These are phyloP conservation scores for Sporothrix inflata DNA, from an alignment of 2,329 filamentous ascomycete genomes.

Conservation along the genomic window DNA sequence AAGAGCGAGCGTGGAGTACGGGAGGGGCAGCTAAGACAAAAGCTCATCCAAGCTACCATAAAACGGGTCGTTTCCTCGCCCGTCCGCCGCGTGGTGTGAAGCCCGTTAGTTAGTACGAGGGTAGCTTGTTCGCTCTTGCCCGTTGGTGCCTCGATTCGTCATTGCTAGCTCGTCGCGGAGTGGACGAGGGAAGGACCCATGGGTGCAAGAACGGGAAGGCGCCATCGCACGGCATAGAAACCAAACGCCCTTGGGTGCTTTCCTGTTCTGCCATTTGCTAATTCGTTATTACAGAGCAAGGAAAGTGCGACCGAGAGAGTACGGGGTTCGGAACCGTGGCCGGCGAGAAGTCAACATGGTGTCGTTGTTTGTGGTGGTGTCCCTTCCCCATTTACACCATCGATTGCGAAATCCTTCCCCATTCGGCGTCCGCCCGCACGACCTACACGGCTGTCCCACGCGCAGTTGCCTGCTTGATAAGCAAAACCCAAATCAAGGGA, in stretches of 20 bases:
- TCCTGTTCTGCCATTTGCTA: background rate
- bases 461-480: conserved; percentile 20
- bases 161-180: conserved; percentile 9
- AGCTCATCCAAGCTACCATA: background rate
- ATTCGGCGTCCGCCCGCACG: background rate
- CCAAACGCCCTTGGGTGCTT: background rate
- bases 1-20: background rate
- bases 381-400: conserved; percentile 20
- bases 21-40: background rate
- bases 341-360: background rate
- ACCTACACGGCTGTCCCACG: background rate
- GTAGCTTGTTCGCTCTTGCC: background rate
- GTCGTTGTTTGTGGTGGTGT: background rate
- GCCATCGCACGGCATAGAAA: background rate
- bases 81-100: background rate
- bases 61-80: background rate
- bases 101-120: background rate
- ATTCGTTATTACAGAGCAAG: background rate
- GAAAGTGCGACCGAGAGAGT: background rate
- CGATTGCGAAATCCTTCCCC: conserved; percentile 25
- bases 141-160: conserved; percentile 7
- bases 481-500: background rate
- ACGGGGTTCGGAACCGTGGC: conserved; percentile 17
- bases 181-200: background rate
- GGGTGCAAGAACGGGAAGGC: background rate